Conservation (phyloP, 352 stramenopile species). For the Ophiocytium majus region DNA sequence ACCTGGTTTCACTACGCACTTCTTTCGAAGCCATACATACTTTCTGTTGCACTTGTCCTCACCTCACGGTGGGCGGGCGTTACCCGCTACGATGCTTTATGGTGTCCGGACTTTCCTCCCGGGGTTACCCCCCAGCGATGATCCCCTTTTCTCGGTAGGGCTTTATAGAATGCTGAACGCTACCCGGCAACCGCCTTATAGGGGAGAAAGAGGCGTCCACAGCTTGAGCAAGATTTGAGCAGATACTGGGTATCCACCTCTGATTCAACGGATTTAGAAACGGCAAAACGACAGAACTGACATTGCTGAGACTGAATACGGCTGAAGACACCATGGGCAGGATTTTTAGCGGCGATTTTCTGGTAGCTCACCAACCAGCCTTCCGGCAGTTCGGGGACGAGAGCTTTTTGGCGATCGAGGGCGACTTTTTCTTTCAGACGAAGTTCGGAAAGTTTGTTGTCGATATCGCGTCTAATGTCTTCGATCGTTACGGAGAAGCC, state of each 20-base stretch:
- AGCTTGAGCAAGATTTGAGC: neutral
- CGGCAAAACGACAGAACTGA: neutral
- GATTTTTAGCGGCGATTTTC: neutral
- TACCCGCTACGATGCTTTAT: conserved; percentile 10
- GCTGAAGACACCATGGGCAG: neutral
- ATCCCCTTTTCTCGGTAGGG: conserved; percentile 8
- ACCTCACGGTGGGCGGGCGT: conserved; percentile 3
- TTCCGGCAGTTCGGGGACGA: too few species aligned
- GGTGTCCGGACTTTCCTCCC: conserved; percentile 16
- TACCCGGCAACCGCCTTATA: neutral
- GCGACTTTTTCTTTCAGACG: too few species aligned
- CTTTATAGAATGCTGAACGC: neutral
- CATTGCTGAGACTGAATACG: neutral
- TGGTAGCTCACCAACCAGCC: too few species aligned
- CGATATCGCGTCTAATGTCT: neutral
- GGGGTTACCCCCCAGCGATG: neutral
- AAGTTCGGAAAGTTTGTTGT: too few species aligned
- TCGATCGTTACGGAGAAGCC: neutral
- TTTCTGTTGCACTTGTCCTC: conserved; percentile 19
- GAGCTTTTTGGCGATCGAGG: too few species aligned
- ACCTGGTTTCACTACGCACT: conserved; percentile 16
- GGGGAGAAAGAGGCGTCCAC: neutral
- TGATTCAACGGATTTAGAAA: neutral
- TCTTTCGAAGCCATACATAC: neutral
- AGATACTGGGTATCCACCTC: neutral